Evolutionary conservation across 331 rosid species (phyloP).

Genomic region (Stylosanthes scabra): DNA sequence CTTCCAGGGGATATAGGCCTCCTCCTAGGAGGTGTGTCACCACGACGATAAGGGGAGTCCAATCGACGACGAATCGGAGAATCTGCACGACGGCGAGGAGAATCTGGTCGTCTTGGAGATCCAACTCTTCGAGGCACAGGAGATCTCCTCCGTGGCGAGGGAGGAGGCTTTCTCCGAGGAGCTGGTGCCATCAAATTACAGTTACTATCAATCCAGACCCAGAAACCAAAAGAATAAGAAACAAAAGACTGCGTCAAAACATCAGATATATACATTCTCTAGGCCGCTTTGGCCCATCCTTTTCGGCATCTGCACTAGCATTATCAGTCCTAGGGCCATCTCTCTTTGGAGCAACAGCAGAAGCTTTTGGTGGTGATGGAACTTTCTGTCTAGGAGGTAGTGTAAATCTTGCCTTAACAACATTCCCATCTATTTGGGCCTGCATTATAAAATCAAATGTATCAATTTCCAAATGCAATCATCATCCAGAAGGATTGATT

Average conservation of each 20-base stretch:
- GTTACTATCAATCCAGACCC: neutral
- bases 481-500: slow-evolving; percentile 10
- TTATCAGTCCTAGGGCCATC: slow-evolving; percentile 77
- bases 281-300: slow-evolving; percentile 80
- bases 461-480: slow-evolving; percentile 32
- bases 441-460: slow-evolving; percentile 49
- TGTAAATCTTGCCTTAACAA: slow-evolving; percentile 87
- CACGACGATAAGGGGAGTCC: slow-evolving; percentile 88
- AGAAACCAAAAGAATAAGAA: slow-evolving; percentile 5
- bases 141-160: slow-evolving; percentile 90
- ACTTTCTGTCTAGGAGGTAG: slow-evolving; percentile 83
- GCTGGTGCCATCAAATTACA: slow-evolving; percentile 50
- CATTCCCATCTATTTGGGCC: slow-evolving; percentile 99
- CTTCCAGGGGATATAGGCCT: slow-evolving; percentile 84
- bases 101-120: slow-evolving; percentile 84
- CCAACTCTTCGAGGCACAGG: slow-evolving; percentile 85
- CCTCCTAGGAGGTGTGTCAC: slow-evolving; percentile 86
- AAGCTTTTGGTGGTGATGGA: slow-evolving; percentile 74
- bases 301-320: slow-evolving; percentile 67
- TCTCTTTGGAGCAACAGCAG: slow-evolving; percentile 67
- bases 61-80: slow-evolving; percentile 80
- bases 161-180: slow-evolving; percentile 83
- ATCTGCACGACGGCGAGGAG: slow-evolving; percentile 74
- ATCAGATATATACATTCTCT: slow-evolving; percentile 70
- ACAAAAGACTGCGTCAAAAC: slow-evolving; percentile 11